These are phyloP conservation scores for Phytophthora sansomeana DNA, from an alignment of 352 stramenopile species.

Conservation along the genomic window DNA sequence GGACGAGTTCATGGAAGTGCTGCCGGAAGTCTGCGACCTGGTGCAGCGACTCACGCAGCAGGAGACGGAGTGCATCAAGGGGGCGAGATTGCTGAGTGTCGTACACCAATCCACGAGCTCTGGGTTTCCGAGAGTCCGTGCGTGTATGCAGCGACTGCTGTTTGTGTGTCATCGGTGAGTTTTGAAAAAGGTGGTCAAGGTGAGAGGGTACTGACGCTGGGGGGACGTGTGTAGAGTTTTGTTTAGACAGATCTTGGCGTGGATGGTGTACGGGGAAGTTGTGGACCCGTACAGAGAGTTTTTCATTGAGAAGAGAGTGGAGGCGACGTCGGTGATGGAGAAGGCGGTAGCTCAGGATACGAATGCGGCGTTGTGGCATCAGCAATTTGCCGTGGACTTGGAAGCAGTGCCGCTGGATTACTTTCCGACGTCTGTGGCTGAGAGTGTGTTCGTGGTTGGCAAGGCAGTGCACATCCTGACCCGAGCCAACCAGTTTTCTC, in stretches of 20 bases:
- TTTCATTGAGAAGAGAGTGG: constrained; percentile 60
- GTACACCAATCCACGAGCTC: constrained; percentile 55
- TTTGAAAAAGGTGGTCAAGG: not conserved
- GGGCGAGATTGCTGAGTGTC: constrained; percentile 50
- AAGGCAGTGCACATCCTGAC: constrained; percentile 70
- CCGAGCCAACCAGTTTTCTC: constrained; percentile 52
- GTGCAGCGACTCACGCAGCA: constrained; percentile 44
- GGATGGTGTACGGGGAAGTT: constrained; percentile 79
- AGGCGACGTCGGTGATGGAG: not conserved
- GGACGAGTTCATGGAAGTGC: constrained; percentile 63
- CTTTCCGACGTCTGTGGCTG: constrained; percentile 60
- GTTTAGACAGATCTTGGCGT: constrained; percentile 85
- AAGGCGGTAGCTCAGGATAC: not conserved
- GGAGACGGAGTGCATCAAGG: constrained; percentile 31
- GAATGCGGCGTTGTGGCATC: constrained; percentile 47
- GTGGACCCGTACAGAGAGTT: constrained; percentile 80
- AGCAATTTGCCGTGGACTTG: constrained; percentile 61
- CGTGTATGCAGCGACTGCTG: constrained; percentile 63
- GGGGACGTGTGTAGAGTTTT: constrained; percentile 48
- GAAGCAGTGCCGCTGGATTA: constrained; percentile 69
- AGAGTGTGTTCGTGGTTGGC: constrained; percentile 77
- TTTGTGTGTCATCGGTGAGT: constrained; percentile 62
- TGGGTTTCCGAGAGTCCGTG: constrained; percentile 65
- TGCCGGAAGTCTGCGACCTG: constrained; percentile 68
- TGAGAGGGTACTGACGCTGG: constrained; percentile 3